Conservation (phyloP, 2,329 filamentous ascomycete species). For the Zasmidium citrigriseum region DNA sequence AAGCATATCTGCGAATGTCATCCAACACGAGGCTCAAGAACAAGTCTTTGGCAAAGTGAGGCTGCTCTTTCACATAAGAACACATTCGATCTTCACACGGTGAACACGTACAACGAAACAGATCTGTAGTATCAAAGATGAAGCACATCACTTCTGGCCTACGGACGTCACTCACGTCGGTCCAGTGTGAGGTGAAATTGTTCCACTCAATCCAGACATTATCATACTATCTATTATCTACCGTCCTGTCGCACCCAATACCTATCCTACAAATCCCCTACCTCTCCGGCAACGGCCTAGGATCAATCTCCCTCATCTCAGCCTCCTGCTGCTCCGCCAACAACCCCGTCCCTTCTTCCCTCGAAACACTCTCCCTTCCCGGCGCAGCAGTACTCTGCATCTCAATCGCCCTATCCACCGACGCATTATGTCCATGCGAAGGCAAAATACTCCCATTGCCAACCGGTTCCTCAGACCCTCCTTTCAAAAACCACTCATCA, state of each 20-base stretch:
- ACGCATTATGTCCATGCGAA: not conserved
- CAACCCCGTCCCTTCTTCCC: not conserved
- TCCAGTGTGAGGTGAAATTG: no score
- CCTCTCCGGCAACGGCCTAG: not conserved
- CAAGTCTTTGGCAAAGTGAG: no score
- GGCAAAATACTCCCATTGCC: not conserved
- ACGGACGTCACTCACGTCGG: no score
- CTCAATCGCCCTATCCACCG: not conserved
- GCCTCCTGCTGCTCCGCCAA: not conserved
- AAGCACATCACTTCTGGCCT: no score
- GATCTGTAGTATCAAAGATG: no score
- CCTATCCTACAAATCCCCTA: not conserved
- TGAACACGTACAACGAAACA: no score
- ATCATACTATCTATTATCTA: no score
- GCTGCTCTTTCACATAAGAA: no score
- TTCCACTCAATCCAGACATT: no score
- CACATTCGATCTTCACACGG: no score
- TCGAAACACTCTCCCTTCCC: not conserved
- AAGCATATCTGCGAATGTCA: no score
- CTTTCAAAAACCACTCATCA: constrained; percentile 12
- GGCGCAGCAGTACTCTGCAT: not conserved
- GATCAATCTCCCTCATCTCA: not conserved
- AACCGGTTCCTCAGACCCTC: not conserved
- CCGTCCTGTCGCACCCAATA: not conserved
- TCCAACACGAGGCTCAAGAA: no score